These are phyloP conservation scores for Cytospora chrysosperma DNA, from an alignment of 2,329 filamentous ascomycete genomes.

Conservation along the genomic window DNA sequence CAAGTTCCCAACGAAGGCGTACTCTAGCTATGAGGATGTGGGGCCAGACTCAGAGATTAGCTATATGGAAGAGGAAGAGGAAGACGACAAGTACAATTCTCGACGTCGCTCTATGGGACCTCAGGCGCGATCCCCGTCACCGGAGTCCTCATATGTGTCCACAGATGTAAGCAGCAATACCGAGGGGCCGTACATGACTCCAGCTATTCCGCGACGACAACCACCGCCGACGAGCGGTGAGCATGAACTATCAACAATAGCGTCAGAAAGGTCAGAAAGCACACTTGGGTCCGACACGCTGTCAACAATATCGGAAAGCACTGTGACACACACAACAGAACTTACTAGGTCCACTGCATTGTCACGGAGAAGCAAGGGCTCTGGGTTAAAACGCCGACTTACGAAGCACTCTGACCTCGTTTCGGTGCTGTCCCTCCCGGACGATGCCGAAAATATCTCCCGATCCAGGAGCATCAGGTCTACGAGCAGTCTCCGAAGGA, in stretches of 20 bases:
- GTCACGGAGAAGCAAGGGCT: constrained; percentile 45
- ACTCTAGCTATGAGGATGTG: constrained; percentile 47
- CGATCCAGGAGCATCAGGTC: constrained; percentile 71
- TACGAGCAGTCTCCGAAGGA: constrained; percentile 73
- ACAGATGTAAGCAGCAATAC: constrained; percentile 27
- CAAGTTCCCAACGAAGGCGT: constrained; percentile 45
- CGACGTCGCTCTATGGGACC: constrained; percentile 36
- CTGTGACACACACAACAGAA: constrained; percentile 52
- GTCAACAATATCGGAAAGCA: constrained; percentile 50
- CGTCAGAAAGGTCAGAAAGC: constrained; percentile 51
- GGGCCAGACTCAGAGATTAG: constrained; percentile 31
- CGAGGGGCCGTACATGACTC: constrained; percentile 29
- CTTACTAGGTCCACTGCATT: constrained; percentile 47
- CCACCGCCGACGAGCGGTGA: constrained; percentile 53
- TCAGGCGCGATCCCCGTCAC: constrained; percentile 34
- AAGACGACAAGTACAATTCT: constrained; percentile 28
- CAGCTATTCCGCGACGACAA: constrained; percentile 27
- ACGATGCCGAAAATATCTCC: constrained; percentile 53
- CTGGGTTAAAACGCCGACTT: constrained; percentile 68
- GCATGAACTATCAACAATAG: constrained; percentile 58
- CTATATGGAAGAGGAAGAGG: constrained; percentile 25
- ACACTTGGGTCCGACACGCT: constrained; percentile 49
- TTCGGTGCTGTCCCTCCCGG: constrained; percentile 79
- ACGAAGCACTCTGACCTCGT: constrained; percentile 94
- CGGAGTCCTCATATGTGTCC: constrained; percentile 30